Evolutionary conservation across 805 yeast genomes (phyloP), one percentile per base, ranked within the genome.

Genomic region (Tetrapisispora phaffii): DNA sequence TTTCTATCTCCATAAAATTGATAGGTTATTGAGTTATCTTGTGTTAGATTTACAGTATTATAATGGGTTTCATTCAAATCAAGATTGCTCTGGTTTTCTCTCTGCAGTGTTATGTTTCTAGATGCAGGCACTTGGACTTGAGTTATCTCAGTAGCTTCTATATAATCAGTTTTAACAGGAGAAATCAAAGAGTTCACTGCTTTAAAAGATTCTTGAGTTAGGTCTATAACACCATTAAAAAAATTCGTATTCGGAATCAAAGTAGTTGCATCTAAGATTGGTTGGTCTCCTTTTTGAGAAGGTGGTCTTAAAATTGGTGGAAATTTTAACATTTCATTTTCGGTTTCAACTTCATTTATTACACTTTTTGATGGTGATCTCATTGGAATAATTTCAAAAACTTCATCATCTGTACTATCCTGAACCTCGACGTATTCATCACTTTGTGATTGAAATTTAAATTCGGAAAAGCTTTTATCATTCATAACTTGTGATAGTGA

Each of bases 111-210:
- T 3, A 62, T 45, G 1, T 53, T 46, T 42, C 63, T 52, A n/a
- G 66, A 58, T 4, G 62, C 65, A 5, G 65, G 65, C 2, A 62
- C 62, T 45, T 62, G 63, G 4, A 61, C 47, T 21, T 23, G 28
- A 2, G 49, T 42, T 31, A 34, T 34, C 10, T 50, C 21, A 7
- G 29, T 12, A 1, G 17, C 36, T 20, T 20, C 17, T 19, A 17
- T 39, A 19, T 8, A 19, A 19, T 48, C 49, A n/a, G 41, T n/a
- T 39, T 53, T 55, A 24, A 58, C 33, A 1, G 65, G 66, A 0
- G 67, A 62, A 12, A 58, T 54, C 21, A 62, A 38, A 3, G 55
- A 49, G 12, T 48, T 52, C 2, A 58, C 64, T 5, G 51, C 62
- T 31, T 58, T 54, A 39, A 57, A 62, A 1, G 67, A 58, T 20